These are phyloP conservation scores for Xylaria sp. DNA, from an alignment of 2,329 filamentous ascomycete species.

Conservation along the genomic window DNA sequence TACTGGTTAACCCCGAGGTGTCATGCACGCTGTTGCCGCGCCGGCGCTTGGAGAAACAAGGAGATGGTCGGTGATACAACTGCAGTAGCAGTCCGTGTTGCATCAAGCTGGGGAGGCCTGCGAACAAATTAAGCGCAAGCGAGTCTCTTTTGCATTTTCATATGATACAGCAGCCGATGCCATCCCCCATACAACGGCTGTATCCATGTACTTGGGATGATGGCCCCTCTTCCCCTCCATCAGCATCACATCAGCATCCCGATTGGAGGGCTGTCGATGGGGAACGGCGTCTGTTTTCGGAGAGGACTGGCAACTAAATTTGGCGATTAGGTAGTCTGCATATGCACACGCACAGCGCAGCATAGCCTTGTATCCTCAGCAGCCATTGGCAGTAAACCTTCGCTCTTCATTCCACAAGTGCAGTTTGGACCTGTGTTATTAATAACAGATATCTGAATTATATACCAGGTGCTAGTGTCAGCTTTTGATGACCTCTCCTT, in stretches of 20 bases:
- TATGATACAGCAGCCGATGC: conserved; percentile 6
- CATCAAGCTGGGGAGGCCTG: conserved; percentile 7
- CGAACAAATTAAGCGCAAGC: conserved; percentile 14
- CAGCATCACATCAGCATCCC: background rate
- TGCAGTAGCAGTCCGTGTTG: conserved; percentile 7
- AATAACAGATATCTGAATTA: background rate
- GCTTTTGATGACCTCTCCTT: conserved; percentile 6
- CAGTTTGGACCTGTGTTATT: conserved; percentile 7
- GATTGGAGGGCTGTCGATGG: conserved; percentile 13
- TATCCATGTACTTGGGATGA: conserved; percentile 20
- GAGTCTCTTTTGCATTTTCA: conserved; percentile 1
- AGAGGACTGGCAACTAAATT: conserved; percentile 20
- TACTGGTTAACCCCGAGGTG: background rate
- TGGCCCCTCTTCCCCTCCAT: background rate
- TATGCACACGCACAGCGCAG: conserved; percentile 10
- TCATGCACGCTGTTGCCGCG: background rate
- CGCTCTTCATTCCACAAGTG: background rate
- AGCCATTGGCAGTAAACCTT: background rate
- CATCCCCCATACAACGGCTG: background rate
- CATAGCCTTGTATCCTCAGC: background rate
- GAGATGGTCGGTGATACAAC: conserved; percentile 3
- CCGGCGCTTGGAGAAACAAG: conserved; percentile 22
- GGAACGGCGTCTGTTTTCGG: background rate
- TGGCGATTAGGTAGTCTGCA: conserved; percentile 17
- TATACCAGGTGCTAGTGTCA: background rate